Evolutionary conservation across 257 asterid genomes (phyloP), one percentile per base, ranked within the genome.

Genomic region (Oldenlandia corymbosa): DNA sequence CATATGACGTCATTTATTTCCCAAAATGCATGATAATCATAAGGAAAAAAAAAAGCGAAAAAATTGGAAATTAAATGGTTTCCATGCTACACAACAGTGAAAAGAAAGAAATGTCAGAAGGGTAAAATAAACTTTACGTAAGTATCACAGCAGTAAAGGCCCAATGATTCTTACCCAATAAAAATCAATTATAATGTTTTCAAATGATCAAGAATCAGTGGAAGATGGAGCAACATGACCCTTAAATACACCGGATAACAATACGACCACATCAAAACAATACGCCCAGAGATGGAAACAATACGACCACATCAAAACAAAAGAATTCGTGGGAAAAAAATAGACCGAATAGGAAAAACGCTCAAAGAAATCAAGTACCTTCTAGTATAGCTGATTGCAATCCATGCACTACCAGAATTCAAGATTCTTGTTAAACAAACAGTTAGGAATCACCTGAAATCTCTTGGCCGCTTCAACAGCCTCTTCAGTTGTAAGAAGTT

Each of bases 301-400:
- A n/a, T n/a, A 31, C 10, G 48, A 41, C n/a, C 12, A 5, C 17
- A 11, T 21, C 5, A n/a, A n/a, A n/a, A n/a, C 24, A 21, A 55
- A 34, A 18, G 13, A 20, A 24, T 49, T 18, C 28, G 36, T 39
- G 27, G 2, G 37, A 26, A 10, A 14, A 52, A 59, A 56, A 50
- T 34, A 43, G 62, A 20, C 61, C 31, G 27, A 13, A 57, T 39
- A 21, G 26, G 18, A 2, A 4, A 12, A 28, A 34, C n/a, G 30
- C 26, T 27, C 9, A 34, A 9, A 3, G 9, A 34, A 34, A 34
- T 4, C 39, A 34, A 16, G 14, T 85, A 89, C 95, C 97, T 87
- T 97, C 99, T 96, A 92, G 79, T 89, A 92, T 59, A 92, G 90
- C 69, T 87, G 97, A 79, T 84, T 80, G 81, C 97, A 92, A 73